Percentiles rank a stretch among this genome's conserved stretches.
phyloP scores from a whole-genome alignment of 2,329 filamentous ascomycete genomes.

The Fonsecaea erecta region DNA sequence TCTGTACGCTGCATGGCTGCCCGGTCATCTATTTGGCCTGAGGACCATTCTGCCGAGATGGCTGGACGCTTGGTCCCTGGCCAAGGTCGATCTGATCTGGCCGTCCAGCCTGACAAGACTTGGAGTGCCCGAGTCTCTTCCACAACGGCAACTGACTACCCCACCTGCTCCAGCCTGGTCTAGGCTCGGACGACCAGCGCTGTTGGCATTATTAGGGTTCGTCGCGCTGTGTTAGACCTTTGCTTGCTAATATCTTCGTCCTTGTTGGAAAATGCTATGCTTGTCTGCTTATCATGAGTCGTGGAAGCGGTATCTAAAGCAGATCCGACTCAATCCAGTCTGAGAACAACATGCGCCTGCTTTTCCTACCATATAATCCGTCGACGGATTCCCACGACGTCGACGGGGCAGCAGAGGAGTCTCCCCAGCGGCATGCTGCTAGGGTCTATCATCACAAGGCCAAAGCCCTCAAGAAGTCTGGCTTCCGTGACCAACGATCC shows the following conservation, averaged over 20 bases:
- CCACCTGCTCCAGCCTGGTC: neutral
- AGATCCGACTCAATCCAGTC: neutral
- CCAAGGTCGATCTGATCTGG: neutral
- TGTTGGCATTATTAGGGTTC: neutral
- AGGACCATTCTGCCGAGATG: neutral
- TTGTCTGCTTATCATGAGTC: neutral
- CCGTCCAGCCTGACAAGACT: neutral
- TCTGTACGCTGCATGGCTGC: neutral
- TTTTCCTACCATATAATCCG: conserved; percentile 19
- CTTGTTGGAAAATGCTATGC: neutral
- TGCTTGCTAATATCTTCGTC: neutral
- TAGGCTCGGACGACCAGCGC: neutral
- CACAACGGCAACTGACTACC: neutral
- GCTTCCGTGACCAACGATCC: neutral
- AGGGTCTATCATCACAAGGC: conserved; percentile 17
- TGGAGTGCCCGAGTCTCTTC: neutral
- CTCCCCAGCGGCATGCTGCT: conserved; percentile 17
- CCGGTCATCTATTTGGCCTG: neutral
- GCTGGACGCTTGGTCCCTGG: neutral
- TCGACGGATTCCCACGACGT: conserved; percentile 2
- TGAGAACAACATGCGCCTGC: conserved; percentile 40
- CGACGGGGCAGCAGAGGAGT: conserved; percentile 7
- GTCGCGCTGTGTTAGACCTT: neutral
- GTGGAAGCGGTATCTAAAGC: neutral
- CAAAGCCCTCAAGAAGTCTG: conserved; percentile 7